phyloP scores from a whole-genome alignment of 345 rosid genomes.

The Gossypium sturtianum region DNA sequence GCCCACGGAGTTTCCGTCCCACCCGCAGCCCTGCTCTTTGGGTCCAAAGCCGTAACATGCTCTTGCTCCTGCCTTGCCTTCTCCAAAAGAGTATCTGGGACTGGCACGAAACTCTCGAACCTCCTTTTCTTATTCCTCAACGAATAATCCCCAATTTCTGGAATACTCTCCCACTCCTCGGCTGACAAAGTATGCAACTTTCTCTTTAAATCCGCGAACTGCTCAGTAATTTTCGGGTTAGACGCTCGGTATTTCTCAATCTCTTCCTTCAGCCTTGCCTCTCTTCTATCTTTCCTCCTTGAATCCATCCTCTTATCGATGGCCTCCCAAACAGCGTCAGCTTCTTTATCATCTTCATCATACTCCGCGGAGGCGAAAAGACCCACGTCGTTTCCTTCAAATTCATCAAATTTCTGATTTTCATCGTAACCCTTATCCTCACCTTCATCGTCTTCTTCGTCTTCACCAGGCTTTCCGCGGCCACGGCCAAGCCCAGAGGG shows the following conservation, averaged over 20 bases:
- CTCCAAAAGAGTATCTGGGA: slow-evolving; percentile 83
- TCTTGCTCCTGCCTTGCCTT: slow-evolving; percentile 93
- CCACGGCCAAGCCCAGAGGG: slow-evolving; percentile 62
- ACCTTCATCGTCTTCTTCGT: slow-evolving; percentile 76
- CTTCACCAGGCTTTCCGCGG: slow-evolving; percentile 56
- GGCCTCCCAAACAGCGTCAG: slow-evolving; percentile 92
- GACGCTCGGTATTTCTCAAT: slow-evolving; percentile 89
- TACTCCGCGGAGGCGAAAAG: slow-evolving; percentile 85
- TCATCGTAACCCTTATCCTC: slow-evolving; percentile 91
- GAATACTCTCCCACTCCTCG: slow-evolving; percentile 83
- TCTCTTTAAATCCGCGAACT: slow-evolving; percentile 90
- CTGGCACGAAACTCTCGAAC: slow-evolving; percentile 91
- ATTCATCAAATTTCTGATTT: slow-evolving; percentile 94
- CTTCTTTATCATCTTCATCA: slow-evolving; percentile 92
- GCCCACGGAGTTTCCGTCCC: slow-evolving; percentile 88
- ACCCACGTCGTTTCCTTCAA: slow-evolving; percentile 96
- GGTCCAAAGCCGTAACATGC: slow-evolving; percentile 93
- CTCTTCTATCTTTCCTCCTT: slow-evolving; percentile 77
- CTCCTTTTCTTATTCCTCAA: slow-evolving; percentile 78
- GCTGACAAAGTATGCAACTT: slow-evolving; percentile 63
- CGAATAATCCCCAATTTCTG: slow-evolving; percentile 88
- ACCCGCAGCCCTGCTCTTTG: slow-evolving; percentile 71
- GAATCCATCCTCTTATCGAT: slow-evolving; percentile 89
- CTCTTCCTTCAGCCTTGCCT: slow-evolving; percentile 78
- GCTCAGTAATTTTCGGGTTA: slow-evolving; percentile 88